These are phyloP conservation scores for Russula sp. DNA, from an alignment of 768 basidiomycete species.

Conservation along the genomic window DNA sequence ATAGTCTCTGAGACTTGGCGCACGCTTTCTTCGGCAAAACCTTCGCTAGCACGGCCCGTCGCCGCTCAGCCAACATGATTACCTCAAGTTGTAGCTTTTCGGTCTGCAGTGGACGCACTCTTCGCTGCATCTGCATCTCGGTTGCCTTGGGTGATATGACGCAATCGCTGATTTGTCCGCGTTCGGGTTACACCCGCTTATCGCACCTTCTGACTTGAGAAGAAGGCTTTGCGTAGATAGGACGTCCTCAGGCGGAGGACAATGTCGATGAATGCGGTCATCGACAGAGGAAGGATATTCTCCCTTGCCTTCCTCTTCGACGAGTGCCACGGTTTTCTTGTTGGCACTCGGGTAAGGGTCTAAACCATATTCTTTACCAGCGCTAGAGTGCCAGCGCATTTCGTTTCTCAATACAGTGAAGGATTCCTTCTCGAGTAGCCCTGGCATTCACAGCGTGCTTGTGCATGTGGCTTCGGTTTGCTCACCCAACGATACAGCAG, in stretches of 20 bases:
- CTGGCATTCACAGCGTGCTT: background rate
- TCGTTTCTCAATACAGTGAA: too few relatives aligned
- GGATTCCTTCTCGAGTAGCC: too few relatives aligned
- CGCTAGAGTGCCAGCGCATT: background rate
- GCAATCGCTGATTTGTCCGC: background rate
- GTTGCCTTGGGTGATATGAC: background rate
- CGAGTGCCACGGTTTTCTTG: too few relatives aligned
- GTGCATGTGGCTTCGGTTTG: background rate
- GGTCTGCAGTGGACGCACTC: background rate
- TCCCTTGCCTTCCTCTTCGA: background rate
- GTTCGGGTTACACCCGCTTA: background rate
- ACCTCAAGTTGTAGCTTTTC: background rate
- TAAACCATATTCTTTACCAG: background rate
- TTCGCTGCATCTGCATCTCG: background rate
- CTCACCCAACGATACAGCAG: background rate
- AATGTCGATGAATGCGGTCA: background rate
- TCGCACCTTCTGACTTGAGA: background rate
- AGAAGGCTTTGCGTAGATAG: background rate
- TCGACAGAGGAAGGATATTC: background rate
- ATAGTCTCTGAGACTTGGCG: background rate
- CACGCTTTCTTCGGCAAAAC: background rate
- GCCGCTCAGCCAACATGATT: background rate
- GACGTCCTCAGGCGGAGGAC: background rate
- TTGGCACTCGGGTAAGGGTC: background rate
- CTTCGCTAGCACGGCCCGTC: background rate